phyloP scores from a whole-genome alignment of 2,329 filamentous ascomycete species.

The Stachybotrys elegans region DNA sequence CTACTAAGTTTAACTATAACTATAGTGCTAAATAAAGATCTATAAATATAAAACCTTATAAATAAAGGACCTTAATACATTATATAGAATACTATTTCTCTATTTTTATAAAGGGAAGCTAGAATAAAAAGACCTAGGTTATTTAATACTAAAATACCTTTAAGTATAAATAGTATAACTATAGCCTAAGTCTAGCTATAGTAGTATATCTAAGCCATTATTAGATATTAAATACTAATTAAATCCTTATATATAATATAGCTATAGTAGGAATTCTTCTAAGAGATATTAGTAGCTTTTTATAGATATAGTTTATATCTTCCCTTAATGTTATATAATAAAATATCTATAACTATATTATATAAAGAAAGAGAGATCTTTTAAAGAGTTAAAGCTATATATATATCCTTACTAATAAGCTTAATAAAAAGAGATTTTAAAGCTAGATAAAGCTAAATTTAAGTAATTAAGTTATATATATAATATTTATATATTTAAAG shows the following conservation, averaged over 20 bases:
- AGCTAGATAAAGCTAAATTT: not conserved
- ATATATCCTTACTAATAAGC: not conserved
- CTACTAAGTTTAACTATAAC: too few species aligned
- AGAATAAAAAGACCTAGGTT: not conserved
- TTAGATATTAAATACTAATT: not conserved
- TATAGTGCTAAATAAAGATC: not conserved
- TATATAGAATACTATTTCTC: not conserved
- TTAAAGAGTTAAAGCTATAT: not conserved
- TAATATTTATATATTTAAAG: not conserved
- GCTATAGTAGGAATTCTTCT: not conserved
- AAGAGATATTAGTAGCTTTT: not conserved
- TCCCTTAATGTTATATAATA: not conserved
- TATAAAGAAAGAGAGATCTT: not conserved
- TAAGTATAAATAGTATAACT: not conserved
- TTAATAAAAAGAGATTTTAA: not conserved
- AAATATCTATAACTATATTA: not conserved
- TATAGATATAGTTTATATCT: not conserved
- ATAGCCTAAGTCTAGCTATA: not conserved
- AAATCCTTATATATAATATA: not conserved
- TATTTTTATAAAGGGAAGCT: too few species aligned
- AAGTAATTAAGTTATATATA: not conserved
- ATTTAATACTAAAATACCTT: not conserved
- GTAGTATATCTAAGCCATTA: not conserved
- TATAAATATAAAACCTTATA: not conserved
- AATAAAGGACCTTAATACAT: not conserved